Percentiles rank a stretch among this genome's conserved stretches.
phyloP scores from a whole-genome alignment of 2,329 filamentous ascomycete species.

The Nigrospora sphaerica region DNA sequence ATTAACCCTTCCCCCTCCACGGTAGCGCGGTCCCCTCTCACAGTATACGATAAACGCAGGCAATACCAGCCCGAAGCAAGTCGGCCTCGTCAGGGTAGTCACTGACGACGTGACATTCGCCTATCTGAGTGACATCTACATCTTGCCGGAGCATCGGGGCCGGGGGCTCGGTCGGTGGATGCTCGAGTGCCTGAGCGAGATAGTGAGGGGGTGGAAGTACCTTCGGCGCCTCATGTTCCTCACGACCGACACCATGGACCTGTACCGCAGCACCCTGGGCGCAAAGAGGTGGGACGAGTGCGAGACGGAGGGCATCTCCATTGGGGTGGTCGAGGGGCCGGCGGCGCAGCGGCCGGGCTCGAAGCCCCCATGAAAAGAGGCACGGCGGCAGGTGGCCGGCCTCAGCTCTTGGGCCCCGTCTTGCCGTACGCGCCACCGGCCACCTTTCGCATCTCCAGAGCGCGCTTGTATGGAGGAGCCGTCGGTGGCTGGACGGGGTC shows the following conservation, averaged over 20 bases:
- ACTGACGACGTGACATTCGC: conserved; percentile 64
- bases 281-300: conserved; percentile 36
- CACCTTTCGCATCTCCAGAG: conserved; percentile 73
- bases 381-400: not conserved
- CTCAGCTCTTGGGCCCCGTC: conserved; percentile 37
- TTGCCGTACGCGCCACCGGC: conserved; percentile 73
- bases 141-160: conserved; percentile 40
- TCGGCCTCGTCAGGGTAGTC: conserved; percentile 57
- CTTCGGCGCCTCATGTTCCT: conserved; percentile 54
- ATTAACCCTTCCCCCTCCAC: not conserved
- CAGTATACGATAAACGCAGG: not conserved
- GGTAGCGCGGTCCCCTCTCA: not conserved
- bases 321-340: conserved; percentile 17
- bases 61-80: conserved; percentile 11
- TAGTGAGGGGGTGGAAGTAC: conserved; percentile 34
- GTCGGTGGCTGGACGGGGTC: conserved; percentile 94
- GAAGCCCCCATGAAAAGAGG: not conserved
- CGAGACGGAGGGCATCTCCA: conserved; percentile 30
- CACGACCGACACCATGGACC: conserved; percentile 27
- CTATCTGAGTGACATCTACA: conserved; percentile 55
- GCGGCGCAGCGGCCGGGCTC: conserved; percentile 8
- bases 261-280: conserved; percentile 42
- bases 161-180: conserved; percentile 48
- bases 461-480: conserved; percentile 88
- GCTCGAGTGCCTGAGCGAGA: conserved; percentile 41